Percentiles rank a stretch among this genome's conserved stretches.
Evolutionary conservation across 2,329 filamentous ascomycete species (phyloP).

Genomic region (Laburnicola sp.): DNA sequence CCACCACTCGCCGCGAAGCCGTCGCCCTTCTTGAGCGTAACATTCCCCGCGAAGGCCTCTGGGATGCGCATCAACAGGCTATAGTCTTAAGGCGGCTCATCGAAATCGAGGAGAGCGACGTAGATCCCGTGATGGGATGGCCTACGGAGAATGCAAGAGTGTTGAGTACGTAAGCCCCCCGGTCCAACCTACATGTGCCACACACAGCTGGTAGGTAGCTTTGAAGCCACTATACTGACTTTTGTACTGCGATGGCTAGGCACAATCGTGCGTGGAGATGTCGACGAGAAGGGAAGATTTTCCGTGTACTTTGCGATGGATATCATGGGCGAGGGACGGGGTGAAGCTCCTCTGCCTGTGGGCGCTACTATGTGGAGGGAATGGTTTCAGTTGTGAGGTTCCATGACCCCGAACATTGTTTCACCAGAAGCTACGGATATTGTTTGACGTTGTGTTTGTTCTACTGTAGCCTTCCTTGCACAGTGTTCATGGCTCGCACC

Average conservation of each 20-base stretch:
- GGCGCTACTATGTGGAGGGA: conserved; percentile 16
- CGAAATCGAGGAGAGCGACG: conserved; percentile 25
- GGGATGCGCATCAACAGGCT: conserved; percentile 24
- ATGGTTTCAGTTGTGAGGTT: conserved; percentile 14
- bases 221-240: not conserved
- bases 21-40: conserved; percentile 22
- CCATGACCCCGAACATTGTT: too few relatives aligned
- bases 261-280: conserved; percentile 10
- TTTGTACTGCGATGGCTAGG: not conserved
- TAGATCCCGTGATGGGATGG: conserved; percentile 25
- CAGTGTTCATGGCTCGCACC: too few relatives aligned
- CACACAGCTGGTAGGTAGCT: too few relatives aligned
- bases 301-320: conserved; percentile 14
- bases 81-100: conserved; percentile 20
- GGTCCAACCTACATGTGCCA: not conserved
- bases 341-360: conserved; percentile 14
- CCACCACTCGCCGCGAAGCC: conserved; percentile 24
- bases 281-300: conserved; percentile 16
- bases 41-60: conserved; percentile 26
- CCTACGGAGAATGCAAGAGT: conserved; percentile 17
- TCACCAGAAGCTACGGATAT: too few relatives aligned
- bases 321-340: conserved; percentile 15
- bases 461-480: too few relatives aligned
- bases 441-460: too few relatives aligned
- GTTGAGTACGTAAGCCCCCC: not conserved